Base-by-base conservation (phyloP, 31 red algal species). In the Odonthalia washingtoniensis region DNA sequence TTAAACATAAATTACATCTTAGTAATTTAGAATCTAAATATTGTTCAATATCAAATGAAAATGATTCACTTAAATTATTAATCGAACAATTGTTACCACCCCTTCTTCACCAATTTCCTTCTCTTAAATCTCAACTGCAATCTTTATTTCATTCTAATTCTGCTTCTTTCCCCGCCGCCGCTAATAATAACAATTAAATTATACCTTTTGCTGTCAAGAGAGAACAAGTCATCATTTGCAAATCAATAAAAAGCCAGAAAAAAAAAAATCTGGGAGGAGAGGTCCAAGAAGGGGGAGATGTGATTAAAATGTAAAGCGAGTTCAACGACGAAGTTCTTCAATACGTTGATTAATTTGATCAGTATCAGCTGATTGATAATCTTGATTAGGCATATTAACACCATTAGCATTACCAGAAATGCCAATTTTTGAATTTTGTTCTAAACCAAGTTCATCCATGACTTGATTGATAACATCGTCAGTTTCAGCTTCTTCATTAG, bases 391-490 rank as follows among this genome's bases (percentile, higher is more conserved):
- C 78, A 39, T 46, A 52, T 74, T 74, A 0, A 45, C 49, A 6
- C 53, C 86, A 30, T 74, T 53, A 1, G 61, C 65, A 28, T 40
- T 14, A 65, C 83, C 46, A 61, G 65, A 49, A 30, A 66, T 70
- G n/a, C 91, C 94, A 53, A 99, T 75, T 38, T 89, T 89, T 49
- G 85, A 88, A 16, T 70, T 74, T 26, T 87, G 86, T 83, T 96
- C 97, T 44, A 99, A 36, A 31, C 95, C 95, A 62, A 96, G 88
- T 81, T 99, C 97, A 81, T 96, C 94, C 83, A 99, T 65, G 41
- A 99, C 97, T 67, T 94, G 85, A 77, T 96, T 91, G 6, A 99
- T 90, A 32, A 99, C 80, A 61, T 92, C 89, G 72, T 99, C 95
- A 27, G 94, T 93, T 82, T 96, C 72, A 62, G 90, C 94, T 41